phyloP scores from a whole-genome alignment of 192 early-diverging fungal species.

The Coemansia aciculifera region DNA sequence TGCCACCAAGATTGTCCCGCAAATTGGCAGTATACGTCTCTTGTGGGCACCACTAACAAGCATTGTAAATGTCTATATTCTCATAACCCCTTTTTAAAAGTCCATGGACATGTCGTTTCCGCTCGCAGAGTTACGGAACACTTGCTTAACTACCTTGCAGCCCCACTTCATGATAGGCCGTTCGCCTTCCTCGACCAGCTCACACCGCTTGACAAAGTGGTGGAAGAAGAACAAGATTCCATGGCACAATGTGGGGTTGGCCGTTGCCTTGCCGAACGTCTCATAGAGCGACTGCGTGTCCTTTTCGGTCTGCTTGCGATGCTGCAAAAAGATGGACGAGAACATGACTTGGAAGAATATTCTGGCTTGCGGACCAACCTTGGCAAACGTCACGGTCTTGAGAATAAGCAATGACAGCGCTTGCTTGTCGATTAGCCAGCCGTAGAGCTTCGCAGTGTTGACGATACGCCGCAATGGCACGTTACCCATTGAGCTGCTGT shows the following conservation, averaged over 20 bases:
- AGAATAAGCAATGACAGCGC: constrained; percentile 72
- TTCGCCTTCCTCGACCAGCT: constrained; percentile 65
- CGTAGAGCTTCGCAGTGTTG: constrained; percentile 85
- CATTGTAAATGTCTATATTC: not conserved
- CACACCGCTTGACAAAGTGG: constrained; percentile 67
- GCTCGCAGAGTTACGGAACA: constrained; percentile 42
- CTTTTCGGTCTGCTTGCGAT: constrained; percentile 53
- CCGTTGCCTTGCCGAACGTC: constrained; percentile 60
- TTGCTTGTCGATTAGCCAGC: constrained; percentile 69
- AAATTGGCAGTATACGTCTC: not conserved
- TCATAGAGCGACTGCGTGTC: constrained; percentile 58
- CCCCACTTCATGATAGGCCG: constrained; percentile 65
- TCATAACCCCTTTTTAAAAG: not conserved
- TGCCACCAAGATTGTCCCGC: not conserved
- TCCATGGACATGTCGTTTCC: constrained; percentile 8
- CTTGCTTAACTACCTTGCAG: constrained; percentile 66
- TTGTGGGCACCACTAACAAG: not conserved
- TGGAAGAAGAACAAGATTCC: constrained; percentile 85
- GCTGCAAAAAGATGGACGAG: constrained; percentile 67
- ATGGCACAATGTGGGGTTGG: constrained; percentile 71
- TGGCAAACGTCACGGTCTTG: constrained; percentile 72
- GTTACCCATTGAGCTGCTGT: constrained; percentile 40
- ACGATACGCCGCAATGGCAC: constrained; percentile 72
- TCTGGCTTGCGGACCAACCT: constrained; percentile 59
- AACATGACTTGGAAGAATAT: constrained; percentile 75